Evolutionary conservation across 2,329 filamentous ascomycete species (phyloP).

Genomic region (Venturia nashicola): DNA sequence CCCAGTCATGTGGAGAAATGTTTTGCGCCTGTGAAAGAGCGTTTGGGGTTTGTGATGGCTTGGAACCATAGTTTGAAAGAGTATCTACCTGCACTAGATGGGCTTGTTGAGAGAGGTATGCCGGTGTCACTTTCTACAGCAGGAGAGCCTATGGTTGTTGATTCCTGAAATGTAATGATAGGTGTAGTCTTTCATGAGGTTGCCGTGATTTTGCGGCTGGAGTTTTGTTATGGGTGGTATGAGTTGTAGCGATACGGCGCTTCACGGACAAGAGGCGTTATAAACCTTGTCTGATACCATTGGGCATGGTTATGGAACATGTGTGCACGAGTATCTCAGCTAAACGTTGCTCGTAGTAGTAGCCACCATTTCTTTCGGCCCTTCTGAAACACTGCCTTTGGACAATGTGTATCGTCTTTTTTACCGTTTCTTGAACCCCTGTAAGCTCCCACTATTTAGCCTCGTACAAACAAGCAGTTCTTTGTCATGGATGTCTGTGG

Average conservation of each 20-base stretch:
- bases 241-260: neutral
- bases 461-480: neutral
- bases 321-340: neutral
- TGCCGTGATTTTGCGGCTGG: neutral
- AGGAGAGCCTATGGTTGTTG: neutral
- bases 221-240: neutral
- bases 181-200: neutral
- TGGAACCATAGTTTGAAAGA: slow-evolving; percentile 9
- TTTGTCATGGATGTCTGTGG: neutral
- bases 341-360: neutral
- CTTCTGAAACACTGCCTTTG: too few species aligned
- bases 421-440: too few species aligned
- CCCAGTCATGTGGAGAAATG: slow-evolving; percentile 8
- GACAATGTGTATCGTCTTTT: too few species aligned
- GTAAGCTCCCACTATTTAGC: neutral
- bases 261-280: neutral
- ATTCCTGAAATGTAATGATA: neutral
- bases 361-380: neutral
- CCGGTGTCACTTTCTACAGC: neutral
- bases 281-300: neutral
- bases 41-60: slow-evolving; percentile 8
- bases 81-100: slow-evolving; percentile 7
- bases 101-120: slow-evolving; percentile 6
- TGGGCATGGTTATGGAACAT: neutral
- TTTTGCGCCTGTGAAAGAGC: slow-evolving; percentile 8